These are phyloP conservation scores for Nitzschia putrida DNA, from an alignment of 108 stramenopile species.

Conservation along the genomic window DNA sequence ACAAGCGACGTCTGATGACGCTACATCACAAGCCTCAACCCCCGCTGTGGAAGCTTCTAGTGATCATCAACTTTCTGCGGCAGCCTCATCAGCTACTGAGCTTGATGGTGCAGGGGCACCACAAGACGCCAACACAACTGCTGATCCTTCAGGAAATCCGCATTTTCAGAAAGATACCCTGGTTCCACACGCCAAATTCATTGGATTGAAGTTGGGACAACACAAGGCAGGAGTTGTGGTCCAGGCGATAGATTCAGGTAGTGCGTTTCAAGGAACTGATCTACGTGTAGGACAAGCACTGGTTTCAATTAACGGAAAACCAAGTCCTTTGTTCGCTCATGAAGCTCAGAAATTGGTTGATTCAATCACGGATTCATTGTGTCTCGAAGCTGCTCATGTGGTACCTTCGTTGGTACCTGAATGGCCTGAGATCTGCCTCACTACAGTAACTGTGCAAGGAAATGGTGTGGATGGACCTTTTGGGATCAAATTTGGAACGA, in stretches of 20 bases:
- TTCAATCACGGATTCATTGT: background rate
- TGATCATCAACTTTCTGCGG: background rate
- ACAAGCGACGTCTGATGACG: no score
- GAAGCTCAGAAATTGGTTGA: background rate
- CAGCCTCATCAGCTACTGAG: background rate
- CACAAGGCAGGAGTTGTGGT: background rate
- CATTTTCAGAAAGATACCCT: no score
- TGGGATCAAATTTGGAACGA: background rate
- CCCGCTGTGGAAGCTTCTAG: background rate
- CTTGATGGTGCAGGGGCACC: background rate
- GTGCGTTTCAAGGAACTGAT: background rate
- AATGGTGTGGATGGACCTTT: background rate
- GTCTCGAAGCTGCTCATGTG: no score
- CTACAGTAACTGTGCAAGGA: background rate
- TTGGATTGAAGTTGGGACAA: background rate
- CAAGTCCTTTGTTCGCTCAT: background rate
- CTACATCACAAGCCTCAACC: background rate
- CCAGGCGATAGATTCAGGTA: background rate
- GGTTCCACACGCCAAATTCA: background rate
- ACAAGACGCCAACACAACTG: background rate
- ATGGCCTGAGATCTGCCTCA: background rate
- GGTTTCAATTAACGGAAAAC: background rate
- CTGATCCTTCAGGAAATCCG: no score
- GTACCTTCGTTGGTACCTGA: background rate
- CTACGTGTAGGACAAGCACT: background rate